Conservation (phyloP, 768 basidiomycete species). For the Amanita phalloides region DNA sequence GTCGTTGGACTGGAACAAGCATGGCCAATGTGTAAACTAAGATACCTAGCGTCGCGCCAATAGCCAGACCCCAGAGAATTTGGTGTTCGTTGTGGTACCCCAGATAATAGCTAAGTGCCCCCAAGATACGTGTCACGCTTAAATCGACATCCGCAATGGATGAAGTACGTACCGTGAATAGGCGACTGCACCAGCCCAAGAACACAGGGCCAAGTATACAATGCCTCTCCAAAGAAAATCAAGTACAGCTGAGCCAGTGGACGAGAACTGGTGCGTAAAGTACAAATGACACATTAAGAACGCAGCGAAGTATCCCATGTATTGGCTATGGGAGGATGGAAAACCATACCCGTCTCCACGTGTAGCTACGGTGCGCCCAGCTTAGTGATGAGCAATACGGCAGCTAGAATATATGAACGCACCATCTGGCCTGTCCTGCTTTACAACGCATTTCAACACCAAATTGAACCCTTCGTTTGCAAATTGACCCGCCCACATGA, state of each 20-base stretch:
- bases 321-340: conserved; percentile 84
- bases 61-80: conserved; percentile 62
- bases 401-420: conserved; percentile 11
- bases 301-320: conserved; percentile 79
- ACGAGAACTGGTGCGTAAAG: conserved; percentile 53
- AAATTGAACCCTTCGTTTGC: conserved; percentile 62
- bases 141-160: not conserved
- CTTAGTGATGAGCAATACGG: not conserved
- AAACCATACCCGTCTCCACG: conserved; percentile 74
- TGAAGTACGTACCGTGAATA: conserved; percentile 55
- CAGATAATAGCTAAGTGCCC: conserved; percentile 43
- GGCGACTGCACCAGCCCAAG: conserved; percentile 58
- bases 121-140: not conserved
- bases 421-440: conserved; percentile 63
- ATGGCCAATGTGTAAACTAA: conserved; percentile 46
- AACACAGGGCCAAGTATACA: conserved; percentile 38
- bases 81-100: conserved; percentile 68
- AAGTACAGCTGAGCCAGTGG: conserved; percentile 37
- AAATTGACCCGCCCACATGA: conserved; percentile 79
- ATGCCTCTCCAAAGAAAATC: conserved; percentile 38
- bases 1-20: conserved; percentile 42
- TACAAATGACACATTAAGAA: conserved; percentile 68
- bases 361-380: conserved; percentile 25
- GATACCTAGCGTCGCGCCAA: conserved; percentile 48
- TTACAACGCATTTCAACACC: conserved; percentile 54